These are phyloP conservation scores for Penicillium occitanis DNA, from an alignment of 2,329 filamentous ascomycete species.

Conservation along the genomic window DNA sequence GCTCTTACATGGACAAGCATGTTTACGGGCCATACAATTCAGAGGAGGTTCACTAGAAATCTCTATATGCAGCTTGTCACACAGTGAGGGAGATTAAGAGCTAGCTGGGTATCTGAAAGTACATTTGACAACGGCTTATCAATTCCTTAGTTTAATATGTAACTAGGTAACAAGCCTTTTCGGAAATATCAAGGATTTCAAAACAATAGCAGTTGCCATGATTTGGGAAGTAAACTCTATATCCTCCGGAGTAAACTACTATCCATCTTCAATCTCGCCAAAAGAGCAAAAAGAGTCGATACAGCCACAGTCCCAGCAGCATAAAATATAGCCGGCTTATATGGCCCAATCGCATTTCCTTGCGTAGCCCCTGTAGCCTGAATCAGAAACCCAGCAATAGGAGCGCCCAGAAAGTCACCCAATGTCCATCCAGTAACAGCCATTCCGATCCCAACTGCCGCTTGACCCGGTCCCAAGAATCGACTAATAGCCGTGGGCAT, in stretches of 20 bases:
- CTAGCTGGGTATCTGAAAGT: neutral
- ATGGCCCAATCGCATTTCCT: neutral
- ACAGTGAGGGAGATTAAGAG: neutral
- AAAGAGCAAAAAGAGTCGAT: neutral
- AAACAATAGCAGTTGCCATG: neutral
- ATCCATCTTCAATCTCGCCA: constrained; percentile 3
- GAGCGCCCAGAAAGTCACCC: neutral
- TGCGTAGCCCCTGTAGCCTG: neutral
- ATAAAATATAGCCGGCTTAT: constrained; percentile 6
- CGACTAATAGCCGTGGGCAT: constrained; percentile 10
- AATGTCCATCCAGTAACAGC: neutral
- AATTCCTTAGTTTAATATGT: neutral
- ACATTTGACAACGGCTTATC: neutral
- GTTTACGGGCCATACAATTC: no score
- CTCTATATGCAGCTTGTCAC: neutral
- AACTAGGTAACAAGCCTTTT: neutral
- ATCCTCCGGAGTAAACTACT: neutral
- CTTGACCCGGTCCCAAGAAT: neutral
- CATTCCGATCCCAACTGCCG: neutral
- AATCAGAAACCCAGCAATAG: constrained; percentile 5
- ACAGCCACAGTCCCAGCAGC: constrained; percentile 1
- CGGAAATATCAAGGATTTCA: neutral
- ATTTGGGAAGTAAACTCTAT: neutral
- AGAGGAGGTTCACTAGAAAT: neutral
- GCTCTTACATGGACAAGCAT: neutral